These are phyloP conservation scores for Diversispora epigaea DNA, from an alignment of 192 early-diverging fungal genomes.

Conservation along the genomic window DNA sequence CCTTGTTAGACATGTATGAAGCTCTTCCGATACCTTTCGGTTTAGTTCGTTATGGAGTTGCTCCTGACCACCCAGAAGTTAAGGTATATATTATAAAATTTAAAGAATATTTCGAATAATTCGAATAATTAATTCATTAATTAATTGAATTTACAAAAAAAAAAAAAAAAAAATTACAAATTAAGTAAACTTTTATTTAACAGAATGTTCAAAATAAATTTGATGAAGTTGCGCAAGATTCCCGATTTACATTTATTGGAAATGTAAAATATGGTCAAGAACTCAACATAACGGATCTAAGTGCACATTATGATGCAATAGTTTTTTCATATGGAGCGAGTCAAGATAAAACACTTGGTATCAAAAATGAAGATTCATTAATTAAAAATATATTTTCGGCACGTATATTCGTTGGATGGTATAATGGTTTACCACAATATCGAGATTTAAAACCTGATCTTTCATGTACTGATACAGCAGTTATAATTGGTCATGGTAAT, in stretches of 20 bases:
- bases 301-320: constrained; percentile 68
- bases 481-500: constrained; percentile 92
- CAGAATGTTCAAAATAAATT: constrained; percentile 89
- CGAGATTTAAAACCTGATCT: constrained; percentile 64
- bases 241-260: constrained; percentile 75
- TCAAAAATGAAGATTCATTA: constrained; percentile 62
- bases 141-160: too few species aligned
- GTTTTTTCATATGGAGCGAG: constrained; percentile 86
- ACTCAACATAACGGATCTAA: constrained; percentile 53
- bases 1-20: constrained; percentile 82
- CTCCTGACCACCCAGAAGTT: constrained; percentile 96
- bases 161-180: too few species aligned
- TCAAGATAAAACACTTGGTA: constrained; percentile 65
- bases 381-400: constrained; percentile 68
- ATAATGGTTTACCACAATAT: constrained; percentile 83
- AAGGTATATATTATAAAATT: constrained; percentile 58
- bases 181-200: constrained; percentile 3
- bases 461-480: constrained; percentile 64
- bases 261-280: constrained; percentile 69
- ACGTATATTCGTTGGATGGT: constrained; percentile 90
- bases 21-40: constrained; percentile 83
- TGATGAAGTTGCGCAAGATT: constrained; percentile 68
- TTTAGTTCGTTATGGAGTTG: constrained; percentile 90
- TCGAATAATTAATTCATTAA: neutral
- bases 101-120: neutral